Evolutionary conservation across 2,329 filamentous ascomycete genomes (phyloP), one percentile per base, ranked within the genome.

Genomic region (Thielaviopsis punctulata): DNA sequence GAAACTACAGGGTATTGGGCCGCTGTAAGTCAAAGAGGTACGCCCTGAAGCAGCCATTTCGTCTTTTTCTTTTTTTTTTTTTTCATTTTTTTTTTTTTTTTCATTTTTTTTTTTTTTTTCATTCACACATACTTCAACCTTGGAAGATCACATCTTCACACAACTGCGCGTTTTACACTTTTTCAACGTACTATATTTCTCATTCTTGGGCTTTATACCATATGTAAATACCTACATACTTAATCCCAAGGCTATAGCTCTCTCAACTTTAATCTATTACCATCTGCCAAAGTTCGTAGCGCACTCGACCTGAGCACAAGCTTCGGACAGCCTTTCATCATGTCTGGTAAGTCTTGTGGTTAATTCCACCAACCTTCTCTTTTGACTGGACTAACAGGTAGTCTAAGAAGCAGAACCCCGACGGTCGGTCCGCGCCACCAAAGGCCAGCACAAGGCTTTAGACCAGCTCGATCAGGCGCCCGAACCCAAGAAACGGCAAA

Each of bases 351-450:
- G 48, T 18, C 30, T 8, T 27, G 7, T n/a, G 18, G 25, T 23
- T 36, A 10, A 3, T 19, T 22, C n/a, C n/a, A n/a, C 30, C 3
- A 4, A 10, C 41, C 24, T 8, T 24, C 15, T 44, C 21, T 43
- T n/a, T n/a, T n/a, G n/a, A n/a, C n/a, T n/a, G n/a, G 30, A n/a
- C 48, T 47, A 43, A 49, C 60, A 67, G 65, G 65, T 64, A 27
- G 12, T 30, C 19, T 45, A 21, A 53, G 74, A 79, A 66, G 66
- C 69, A 54, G 90, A 95, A 76, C 86, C 88, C 55, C 84, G 92
- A 65, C 86, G 92, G 64, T 98, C 92, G 44, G 89, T 92, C 58
- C 84, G 92, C 62, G 88, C 90, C 61, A 98, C 92, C 58, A 98
- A 98, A 65, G 92, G 92, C 64, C 89, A 95, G 62, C 88, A 96